A percentile compares a stretch with the other conserved stretches of the same genome.
Conservation (phyloP, 2,329 filamentous ascomycete species). For the Verticillium nonalfalfae region DNA sequence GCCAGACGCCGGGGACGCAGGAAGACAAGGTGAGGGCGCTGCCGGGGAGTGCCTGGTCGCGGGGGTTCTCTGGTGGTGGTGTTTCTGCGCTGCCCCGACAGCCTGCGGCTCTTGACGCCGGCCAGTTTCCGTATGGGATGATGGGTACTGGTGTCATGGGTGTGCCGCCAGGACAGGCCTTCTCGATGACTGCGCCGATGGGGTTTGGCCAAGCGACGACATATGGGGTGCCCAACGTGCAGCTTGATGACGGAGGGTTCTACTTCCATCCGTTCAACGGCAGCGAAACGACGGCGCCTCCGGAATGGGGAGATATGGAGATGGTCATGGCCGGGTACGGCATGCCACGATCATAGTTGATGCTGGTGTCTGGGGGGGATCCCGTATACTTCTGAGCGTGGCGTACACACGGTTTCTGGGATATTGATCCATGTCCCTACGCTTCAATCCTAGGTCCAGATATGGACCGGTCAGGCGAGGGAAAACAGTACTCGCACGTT, state of each 20-base stretch:
- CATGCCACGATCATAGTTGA: neutral
- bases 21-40: neutral
- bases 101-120: neutral
- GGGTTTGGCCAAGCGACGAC: neutral
- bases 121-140: neutral
- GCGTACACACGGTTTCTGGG: no score
- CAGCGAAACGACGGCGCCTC: neutral
- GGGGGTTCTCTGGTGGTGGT: neutral
- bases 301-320: slow-evolving; percentile 3
- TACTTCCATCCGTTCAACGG: neutral
- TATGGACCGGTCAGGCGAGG: neutral
- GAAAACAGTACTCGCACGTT: neutral
- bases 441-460: neutral
- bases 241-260: slow-evolving; percentile 1
- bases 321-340: slow-evolving; percentile 1
- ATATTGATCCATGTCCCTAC: neutral
- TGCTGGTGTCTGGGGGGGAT: no score
- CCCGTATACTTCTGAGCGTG: no score
- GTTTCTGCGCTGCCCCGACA: neutral
- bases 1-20: neutral
- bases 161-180: neutral
- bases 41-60: neutral
- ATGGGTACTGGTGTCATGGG: neutral
- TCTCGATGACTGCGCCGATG: neutral
- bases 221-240: neutral